Evolutionary conservation across 257 asterid genomes (phyloP).

Genomic region (Paulownia fortunei): DNA sequence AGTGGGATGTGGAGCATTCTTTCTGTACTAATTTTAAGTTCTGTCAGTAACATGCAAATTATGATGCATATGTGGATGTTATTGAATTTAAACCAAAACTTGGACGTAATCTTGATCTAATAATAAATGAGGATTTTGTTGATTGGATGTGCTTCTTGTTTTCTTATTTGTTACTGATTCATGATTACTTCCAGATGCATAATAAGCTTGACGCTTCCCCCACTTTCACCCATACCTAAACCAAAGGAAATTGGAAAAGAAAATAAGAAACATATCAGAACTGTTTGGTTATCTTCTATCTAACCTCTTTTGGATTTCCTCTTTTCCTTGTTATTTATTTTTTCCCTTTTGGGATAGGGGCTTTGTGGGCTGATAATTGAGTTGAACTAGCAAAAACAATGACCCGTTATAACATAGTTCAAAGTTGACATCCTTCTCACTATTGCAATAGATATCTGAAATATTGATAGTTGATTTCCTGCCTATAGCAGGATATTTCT

Average conservation of each 20-base stretch:
- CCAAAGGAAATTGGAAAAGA: background rate
- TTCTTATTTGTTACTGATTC: background rate
- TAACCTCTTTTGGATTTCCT: background rate
- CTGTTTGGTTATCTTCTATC: background rate
- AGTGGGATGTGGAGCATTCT: background rate
- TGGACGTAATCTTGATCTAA: background rate
- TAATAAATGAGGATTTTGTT: background rate
- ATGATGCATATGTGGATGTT: background rate
- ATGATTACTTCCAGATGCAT: background rate
- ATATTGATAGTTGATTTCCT: background rate
- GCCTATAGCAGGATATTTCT: background rate
- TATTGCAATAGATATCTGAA: background rate
- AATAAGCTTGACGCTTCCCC: background rate
- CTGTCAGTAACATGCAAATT: background rate
- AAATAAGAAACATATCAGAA: background rate
- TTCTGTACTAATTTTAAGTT: background rate
- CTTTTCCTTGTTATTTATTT: background rate
- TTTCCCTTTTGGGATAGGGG: background rate
- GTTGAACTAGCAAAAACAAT: background rate
- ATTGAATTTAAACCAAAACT: background rate
- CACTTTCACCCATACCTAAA: background rate
- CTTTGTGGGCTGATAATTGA: background rate
- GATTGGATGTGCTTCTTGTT: background rate
- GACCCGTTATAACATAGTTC: background rate
- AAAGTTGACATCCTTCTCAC: background rate